Evolutionary conservation across 805 yeast species (phyloP), one percentile per base, ranked within the genome.

Genomic region (Sugiyamaella smithiae): DNA sequence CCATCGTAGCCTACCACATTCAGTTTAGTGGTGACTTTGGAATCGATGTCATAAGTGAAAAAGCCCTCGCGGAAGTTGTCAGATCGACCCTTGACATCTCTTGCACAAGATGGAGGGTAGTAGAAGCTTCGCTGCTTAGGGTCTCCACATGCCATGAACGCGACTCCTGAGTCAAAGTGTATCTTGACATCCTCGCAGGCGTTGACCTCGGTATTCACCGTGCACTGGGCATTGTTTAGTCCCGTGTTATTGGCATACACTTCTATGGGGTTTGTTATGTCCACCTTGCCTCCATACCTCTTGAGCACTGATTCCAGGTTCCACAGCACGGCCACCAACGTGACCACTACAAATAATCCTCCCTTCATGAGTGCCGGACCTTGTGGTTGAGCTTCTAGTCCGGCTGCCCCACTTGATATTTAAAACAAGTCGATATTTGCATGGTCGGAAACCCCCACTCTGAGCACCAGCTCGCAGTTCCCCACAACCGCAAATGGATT

Each of bases 151-250:
- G 40, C 46, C 46, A 43, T 20, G 31, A 32, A 43, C 9, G 40
- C 40, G n/a, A 29, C 31, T 22, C 46, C 46, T 14, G 46, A 43
- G 7, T 35, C 31, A 26, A 32, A 35, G 14, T 43, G 40, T 26
- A 43, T 35, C 16, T 32, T 35, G 17, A 43, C 38, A 22, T 43
- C 46, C 22, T 43, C 46, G 31, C 46, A 43, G 12, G 40, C 40
- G 22, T 35, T 24, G 6, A 43, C 46, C 4, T 43, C 26, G 20
- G 29, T 14, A 22, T 35, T 32, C 6, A 43, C 46, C 5, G 22
- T n/a, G 31, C 46, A 43, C 26, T 22, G 14, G 19, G 14, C 24
- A 25, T 43, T 35, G 20, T 43, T 43, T 25, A 43, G 40, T 16
- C 40, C 31, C 8, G 41, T 35, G 9, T 31, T 29, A 25, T 32